Evolutionary conservation across 768 basidiomycete species (phyloP).

Genomic region (Serendipita sp.): DNA sequence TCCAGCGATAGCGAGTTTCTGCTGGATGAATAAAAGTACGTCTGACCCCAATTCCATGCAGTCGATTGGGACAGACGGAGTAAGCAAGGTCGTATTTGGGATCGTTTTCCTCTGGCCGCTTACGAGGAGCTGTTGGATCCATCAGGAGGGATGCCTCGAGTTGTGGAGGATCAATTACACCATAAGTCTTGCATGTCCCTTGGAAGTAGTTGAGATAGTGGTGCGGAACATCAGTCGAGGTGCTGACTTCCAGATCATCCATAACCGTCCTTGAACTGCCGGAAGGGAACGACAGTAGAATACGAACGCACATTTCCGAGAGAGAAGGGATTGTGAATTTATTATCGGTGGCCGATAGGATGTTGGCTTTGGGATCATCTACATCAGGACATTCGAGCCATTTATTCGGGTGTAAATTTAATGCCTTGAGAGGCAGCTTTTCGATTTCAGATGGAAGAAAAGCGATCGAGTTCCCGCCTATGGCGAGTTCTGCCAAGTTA

Average conservation of each 20-base stretch:
- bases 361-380: not conserved
- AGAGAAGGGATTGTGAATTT: not conserved
- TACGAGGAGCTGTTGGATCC: not conserved
- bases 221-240: not conserved
- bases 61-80: not conserved
- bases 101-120: not conserved
- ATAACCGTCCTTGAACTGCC: not conserved
- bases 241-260: not conserved
- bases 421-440: not conserved
- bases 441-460: not conserved
- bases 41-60: not conserved
- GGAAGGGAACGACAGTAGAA: not conserved
- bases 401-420: not conserved
- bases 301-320: not conserved
- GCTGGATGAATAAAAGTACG: not conserved
- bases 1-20: conserved; percentile 4
- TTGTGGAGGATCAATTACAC: not conserved
- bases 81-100: not conserved
- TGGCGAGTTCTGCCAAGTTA: not conserved
- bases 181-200: not conserved
- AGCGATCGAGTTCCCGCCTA: not conserved
- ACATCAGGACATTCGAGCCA: not conserved
- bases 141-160: not conserved
- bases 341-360: not conserved
- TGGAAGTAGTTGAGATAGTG: conserved; percentile 6